Evolutionary conservation across 805 yeast genomes (phyloP).

Genomic region (Grigorovia jiainica): DNA sequence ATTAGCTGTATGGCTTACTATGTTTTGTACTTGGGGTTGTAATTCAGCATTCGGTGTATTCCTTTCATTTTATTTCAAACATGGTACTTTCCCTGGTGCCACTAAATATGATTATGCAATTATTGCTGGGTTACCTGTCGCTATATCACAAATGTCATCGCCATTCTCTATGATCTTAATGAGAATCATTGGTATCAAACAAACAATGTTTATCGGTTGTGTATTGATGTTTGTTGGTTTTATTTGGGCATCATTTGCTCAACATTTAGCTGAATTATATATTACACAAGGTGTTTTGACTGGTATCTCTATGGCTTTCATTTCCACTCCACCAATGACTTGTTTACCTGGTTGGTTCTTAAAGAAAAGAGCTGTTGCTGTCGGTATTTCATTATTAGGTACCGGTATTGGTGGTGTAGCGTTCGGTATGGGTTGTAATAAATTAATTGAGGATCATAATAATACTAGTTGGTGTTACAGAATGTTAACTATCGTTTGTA

Average conservation of each 20-base stretch:
- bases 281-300: slow-evolving; percentile 59
- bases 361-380: slow-evolving; percentile 47
- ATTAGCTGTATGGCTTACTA: slow-evolving; percentile 39
- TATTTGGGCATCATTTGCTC: slow-evolving; percentile 52
- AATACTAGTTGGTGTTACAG: slow-evolving; percentile 39
- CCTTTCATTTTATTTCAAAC: slow-evolving; percentile 45
- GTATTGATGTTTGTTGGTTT: slow-evolving; percentile 43
- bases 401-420: slow-evolving; percentile 45
- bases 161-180: slow-evolving; percentile 45
- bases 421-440: slow-evolving; percentile 32
- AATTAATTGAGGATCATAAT: slow-evolving; percentile 32
- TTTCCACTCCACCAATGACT: slow-evolving; percentile 49
- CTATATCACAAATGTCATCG: slow-evolving; percentile 44
- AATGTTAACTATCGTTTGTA: slow-evolving; percentile 34
- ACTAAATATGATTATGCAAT: slow-evolving; percentile 50
- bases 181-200: slow-evolving; percentile 41
- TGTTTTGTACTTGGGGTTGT: slow-evolving; percentile 68
- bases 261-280: slow-evolving; percentile 55
- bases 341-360: slow-evolving; percentile 64
- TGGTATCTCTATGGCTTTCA: slow-evolving; percentile 42
- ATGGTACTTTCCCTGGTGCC: slow-evolving; percentile 45
- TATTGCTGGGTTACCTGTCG: slow-evolving; percentile 60
- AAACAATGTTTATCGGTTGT: slow-evolving; percentile 42
- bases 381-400: slow-evolving; percentile 41
- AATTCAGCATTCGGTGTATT: slow-evolving; percentile 58